A percentile compares a stretch with the other conserved stretches of the same genome.
These are phyloP conservation scores for Chaetothyriales sp. DNA, from an alignment of 2,329 filamentous ascomycete genomes.

Conservation along the genomic window DNA sequence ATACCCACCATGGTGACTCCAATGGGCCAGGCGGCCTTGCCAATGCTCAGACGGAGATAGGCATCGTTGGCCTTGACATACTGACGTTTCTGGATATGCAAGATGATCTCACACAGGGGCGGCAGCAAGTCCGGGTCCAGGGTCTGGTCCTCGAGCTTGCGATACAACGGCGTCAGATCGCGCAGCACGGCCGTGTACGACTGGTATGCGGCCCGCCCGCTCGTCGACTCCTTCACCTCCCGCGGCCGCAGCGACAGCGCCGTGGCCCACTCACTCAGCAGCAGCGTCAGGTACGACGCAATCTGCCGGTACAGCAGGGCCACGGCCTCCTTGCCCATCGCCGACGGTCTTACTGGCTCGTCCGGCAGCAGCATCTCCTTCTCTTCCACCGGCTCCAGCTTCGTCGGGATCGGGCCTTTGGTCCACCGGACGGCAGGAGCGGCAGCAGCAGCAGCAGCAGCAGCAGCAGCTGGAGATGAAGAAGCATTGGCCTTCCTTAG, in stretches of 20 bases:
- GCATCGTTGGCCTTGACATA: constrained; percentile 97
- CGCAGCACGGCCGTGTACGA: constrained; percentile 78
- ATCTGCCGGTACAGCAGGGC: constrained; percentile 72
- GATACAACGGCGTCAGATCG: constrained; percentile 80
- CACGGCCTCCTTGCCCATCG: constrained; percentile 37
- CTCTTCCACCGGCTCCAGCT: constrained; percentile 62
- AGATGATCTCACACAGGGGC: constrained; percentile 80
- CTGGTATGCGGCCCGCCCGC: constrained; percentile 65
- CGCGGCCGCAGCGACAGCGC: constrained; percentile 50
- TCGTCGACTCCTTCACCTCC: constrained; percentile 53
- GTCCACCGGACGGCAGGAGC: constrained; percentile 30
- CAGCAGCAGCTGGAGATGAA: neutral
- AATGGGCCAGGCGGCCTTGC: constrained; percentile 95
- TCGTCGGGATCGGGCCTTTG: constrained; percentile 74
- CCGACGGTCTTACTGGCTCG: constrained; percentile 45
- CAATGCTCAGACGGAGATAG: constrained; percentile 82
- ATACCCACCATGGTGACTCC: constrained; percentile 99
- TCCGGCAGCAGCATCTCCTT: constrained; percentile 72
- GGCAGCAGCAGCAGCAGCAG: constrained; percentile 16
- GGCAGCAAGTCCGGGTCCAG: constrained; percentile 62
- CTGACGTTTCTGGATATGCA: constrained; percentile 71
- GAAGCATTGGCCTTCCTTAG: constrained; percentile 23
- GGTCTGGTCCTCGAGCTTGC: constrained; percentile 68
- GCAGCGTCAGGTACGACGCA: constrained; percentile 89
- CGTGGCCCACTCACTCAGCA: constrained; percentile 72